Evolutionary conservation across 306 rosid genomes (phyloP), one percentile per base, ranked within the genome.

Genomic region (Delonix regia): DNA sequence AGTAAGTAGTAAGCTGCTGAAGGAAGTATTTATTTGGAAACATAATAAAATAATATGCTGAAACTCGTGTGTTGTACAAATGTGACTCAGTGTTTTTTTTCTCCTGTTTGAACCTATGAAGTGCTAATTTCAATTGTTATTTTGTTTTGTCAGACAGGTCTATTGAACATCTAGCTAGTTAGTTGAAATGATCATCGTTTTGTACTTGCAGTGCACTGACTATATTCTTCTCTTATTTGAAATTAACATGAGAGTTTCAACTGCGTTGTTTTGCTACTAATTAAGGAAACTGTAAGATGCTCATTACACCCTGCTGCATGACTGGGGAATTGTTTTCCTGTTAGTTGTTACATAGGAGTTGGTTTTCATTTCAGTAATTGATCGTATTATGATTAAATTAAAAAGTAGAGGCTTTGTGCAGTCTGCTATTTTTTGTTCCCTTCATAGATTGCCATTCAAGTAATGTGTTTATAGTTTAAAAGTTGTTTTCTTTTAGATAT

Each of bases 101-200:
- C 30, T 22, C 7, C 62, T 24, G 0, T 12, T 12, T 59, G 36
- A 59, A 5, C 9, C 19, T 27, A 5, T 27, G 65, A 16, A 49
- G 22, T 49, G 63, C 19, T 61, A 39, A n/a, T 41, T 41, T 42
- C 72, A 21, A 24, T 30, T 68, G 19, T 68, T 22, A 39, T 36
- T 64, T 71, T 18, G 61, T 45, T 19, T 65, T 53, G 3, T 47
- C 59, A 7, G 52, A 34, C 45, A 21, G 81, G n/a, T 79, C 45
- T 19, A 71, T 15, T 64, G 47, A 47, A 72, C 9, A 79, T 24
- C 11, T 19, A 13, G 3, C 66, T 59, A 27, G 19, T 25, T 25
- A 57, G 34, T 59, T 25, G 34, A 27, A 27, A 27, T 16, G 7
- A 59, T 59, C 19, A 25, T 13, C 63, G 12, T 59, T 25, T 12